Percentiles rank a stretch among this genome's conserved stretches.
These are phyloP conservation scores for Lichtheimia ornata DNA, from an alignment of 371 early-diverging fungal species.

Conservation along the genomic window DNA sequence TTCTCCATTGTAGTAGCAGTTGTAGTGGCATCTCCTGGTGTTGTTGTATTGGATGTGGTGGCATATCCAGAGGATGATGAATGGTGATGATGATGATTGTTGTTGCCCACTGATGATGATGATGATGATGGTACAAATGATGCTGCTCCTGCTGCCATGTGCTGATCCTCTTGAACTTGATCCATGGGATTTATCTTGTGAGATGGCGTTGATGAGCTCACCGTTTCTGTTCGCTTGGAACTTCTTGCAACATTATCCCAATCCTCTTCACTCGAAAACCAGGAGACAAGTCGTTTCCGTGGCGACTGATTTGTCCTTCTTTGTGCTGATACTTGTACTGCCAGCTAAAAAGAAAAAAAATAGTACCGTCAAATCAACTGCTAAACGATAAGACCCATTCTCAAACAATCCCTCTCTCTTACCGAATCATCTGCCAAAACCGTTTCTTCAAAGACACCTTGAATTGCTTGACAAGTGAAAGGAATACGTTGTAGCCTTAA, in stretches of 20 bases:
- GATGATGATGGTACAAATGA: background rate
- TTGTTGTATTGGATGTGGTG: background rate
- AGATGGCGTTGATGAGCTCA: background rate
- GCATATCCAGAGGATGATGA: background rate
- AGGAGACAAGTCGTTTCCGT: conserved; percentile 17
- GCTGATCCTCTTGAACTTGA: background rate
- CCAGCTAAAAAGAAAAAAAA: background rate
- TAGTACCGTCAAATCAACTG: background rate
- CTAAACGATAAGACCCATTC: background rate
- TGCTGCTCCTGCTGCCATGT: background rate
- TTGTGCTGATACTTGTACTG: conserved; percentile 2
- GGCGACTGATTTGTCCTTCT: conserved; percentile 8
- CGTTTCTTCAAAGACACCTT: conserved; percentile 11
- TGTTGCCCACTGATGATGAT: background rate
- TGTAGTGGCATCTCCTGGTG: background rate
- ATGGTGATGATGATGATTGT: background rate
- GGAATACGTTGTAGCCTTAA: conserved; percentile 4
- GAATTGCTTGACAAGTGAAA: conserved; percentile 11
- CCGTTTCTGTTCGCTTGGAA: conserved; percentile 11
- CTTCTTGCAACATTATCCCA: conserved; percentile 10
- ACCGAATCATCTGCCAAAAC: conserved; percentile 1
- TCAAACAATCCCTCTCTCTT: background rate
- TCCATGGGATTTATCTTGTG: background rate
- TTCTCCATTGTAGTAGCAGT: conserved; percentile 6
- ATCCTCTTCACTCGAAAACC: conserved; percentile 13